phyloP scores from a whole-genome alignment of 495 filamentous ascomycete species.

The Diplogelasinospora grovesii region DNA sequence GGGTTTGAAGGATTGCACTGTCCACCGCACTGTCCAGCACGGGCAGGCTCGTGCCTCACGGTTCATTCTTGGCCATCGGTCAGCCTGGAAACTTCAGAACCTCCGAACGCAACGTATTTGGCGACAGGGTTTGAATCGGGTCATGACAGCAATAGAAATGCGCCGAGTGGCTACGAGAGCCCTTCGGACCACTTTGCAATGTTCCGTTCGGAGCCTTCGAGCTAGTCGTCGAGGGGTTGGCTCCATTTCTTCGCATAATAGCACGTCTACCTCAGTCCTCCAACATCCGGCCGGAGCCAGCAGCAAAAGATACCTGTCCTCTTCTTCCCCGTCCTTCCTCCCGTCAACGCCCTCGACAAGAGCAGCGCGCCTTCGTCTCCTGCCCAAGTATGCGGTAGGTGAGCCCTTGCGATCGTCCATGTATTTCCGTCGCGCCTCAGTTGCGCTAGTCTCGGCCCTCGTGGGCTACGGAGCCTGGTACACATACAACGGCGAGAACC shows the following conservation, averaged over 20 bases:
- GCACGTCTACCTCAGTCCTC: constrained; percentile 3
- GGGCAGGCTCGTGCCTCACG: too few species aligned
- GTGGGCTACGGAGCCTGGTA: constrained; percentile 48
- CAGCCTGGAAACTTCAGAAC: constrained; percentile 4
- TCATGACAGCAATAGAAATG: constrained; percentile 23
- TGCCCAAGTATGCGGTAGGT: constrained; percentile 19
- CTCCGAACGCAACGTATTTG: background rate
- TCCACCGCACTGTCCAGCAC: too few species aligned
- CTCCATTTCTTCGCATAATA: constrained; percentile 4
- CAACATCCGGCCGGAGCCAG: background rate
- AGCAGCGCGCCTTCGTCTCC: constrained; percentile 16
- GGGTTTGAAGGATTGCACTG: too few species aligned
- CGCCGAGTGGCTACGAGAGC: constrained; percentile 40
- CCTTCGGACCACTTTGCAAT: constrained; percentile 39
- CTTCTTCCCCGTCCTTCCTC: constrained; percentile 12
- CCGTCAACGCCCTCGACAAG: too few species aligned
- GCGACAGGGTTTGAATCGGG: background rate
- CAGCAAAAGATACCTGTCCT: constrained; percentile 16
- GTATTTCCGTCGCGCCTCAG: constrained; percentile 40
- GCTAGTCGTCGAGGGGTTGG: constrained; percentile 27
- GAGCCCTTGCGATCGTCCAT: constrained; percentile 44
- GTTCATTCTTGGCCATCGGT: too few species aligned
- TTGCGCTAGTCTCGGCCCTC: constrained; percentile 39
- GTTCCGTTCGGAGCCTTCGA: constrained; percentile 34
- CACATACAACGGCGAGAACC: constrained; percentile 33